phyloP scores from a whole-genome alignment of 2,329 filamentous ascomycete genomes.

The Colletotrichum brevisporum region DNA sequence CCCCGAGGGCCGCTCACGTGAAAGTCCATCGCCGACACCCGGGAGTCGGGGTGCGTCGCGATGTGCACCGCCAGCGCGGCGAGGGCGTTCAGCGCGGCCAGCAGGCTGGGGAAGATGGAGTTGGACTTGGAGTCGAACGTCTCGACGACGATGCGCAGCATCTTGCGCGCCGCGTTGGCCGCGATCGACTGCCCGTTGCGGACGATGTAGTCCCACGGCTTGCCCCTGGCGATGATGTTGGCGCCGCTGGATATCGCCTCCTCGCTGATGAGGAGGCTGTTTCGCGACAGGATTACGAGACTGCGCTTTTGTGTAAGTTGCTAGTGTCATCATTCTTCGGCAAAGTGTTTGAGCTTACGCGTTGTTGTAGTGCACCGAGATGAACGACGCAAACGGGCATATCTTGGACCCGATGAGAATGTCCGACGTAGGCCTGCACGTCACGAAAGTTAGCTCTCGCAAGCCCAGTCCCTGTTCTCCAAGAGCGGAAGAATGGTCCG shows the following conservation, averaged over 20 bases:
- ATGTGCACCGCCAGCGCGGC: conserved; percentile 17
- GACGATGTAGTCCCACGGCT: conserved; percentile 34
- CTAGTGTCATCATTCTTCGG: too few relatives aligned
- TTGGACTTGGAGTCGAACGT: conserved; percentile 29
- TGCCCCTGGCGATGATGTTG: conserved; percentile 29
- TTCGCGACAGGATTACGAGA: conserved; percentile 22
- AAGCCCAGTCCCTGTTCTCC: too few relatives aligned
- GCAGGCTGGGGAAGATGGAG: conserved; percentile 15
- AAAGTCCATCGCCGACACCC: conserved; percentile 33
- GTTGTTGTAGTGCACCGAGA: conserved; percentile 33
- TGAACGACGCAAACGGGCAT: conserved; percentile 31
- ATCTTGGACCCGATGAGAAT: conserved; percentile 30
- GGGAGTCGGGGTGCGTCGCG: conserved; percentile 25
- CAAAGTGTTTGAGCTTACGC: conserved; percentile 1
- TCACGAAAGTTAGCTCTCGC: not conserved
- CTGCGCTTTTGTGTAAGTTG: not conserved
- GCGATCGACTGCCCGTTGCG: conserved; percentile 30
- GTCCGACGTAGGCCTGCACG: conserved; percentile 23
- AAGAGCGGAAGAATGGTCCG: too few relatives aligned
- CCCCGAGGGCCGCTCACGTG: not conserved
- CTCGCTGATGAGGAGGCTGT: conserved; percentile 35
- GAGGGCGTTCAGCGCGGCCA: conserved; percentile 22
- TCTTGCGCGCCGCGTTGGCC: conserved; percentile 25
- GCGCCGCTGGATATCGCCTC: conserved; percentile 24
- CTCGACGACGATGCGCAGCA: conserved; percentile 27